These are phyloP conservation scores for Backusella parvicylindrica DNA, from an alignment of 192 early-diverging fungal species.

Conservation along the genomic window DNA sequence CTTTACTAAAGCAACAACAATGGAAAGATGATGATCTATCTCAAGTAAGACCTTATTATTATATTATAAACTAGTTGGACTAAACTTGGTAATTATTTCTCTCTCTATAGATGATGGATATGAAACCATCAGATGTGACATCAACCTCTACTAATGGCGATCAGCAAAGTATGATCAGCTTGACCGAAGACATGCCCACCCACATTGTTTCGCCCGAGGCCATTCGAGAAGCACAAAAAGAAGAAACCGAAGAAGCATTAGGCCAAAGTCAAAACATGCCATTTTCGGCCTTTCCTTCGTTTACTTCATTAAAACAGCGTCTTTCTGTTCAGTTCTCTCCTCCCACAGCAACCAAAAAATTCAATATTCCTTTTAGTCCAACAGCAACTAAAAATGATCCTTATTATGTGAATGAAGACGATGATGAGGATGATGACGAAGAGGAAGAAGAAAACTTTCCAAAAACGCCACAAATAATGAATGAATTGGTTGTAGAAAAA, in stretches of 20 bases:
- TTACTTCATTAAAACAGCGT: conserved; percentile 16
- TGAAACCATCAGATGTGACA: not conserved
- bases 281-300: conserved; percentile 21
- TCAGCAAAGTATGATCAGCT: not conserved
- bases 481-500: not conserved
- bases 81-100: not conserved
- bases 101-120: not conserved
- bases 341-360: not conserved
- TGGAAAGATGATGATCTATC: not conserved
- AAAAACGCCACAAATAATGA: not conserved
- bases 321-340: not conserved
- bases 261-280: conserved; percentile 7
- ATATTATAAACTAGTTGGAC: not conserved
- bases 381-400: not conserved
- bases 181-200: conserved; percentile 4
- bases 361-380: not conserved
- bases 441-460: not conserved
- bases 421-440: not conserved
- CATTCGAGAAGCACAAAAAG: conserved; percentile 23
- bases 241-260: conserved; percentile 29
- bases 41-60: not conserved
- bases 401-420: not conserved
- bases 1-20: conserved; percentile 8
- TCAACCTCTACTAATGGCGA: not conserved
- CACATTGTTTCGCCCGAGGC: conserved; percentile 34